phyloP scores from a whole-genome alignment of 176 grass and related monocot genomes.

The Bonia amplexicaulis region DNA sequence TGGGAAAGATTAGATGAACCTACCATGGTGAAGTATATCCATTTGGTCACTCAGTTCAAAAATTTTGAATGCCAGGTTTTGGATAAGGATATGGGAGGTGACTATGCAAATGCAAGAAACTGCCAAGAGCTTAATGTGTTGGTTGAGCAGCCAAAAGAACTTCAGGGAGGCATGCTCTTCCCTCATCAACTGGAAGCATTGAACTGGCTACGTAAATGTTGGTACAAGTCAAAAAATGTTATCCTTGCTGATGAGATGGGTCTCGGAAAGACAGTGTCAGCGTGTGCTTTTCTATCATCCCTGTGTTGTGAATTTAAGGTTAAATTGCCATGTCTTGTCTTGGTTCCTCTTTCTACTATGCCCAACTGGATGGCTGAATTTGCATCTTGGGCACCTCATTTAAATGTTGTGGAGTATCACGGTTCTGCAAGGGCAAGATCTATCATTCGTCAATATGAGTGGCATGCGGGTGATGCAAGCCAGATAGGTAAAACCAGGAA shows the following conservation, averaged over 20 bases:
- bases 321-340: conserved; percentile 73
- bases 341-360: conserved; percentile 97
- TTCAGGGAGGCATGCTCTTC: conserved; percentile 81
- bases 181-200: conserved; percentile 98
- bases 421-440: conserved; percentile 86
- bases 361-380: conserved; percentile 99
- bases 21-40: conserved; percentile 56
- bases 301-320: conserved; percentile 86
- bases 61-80: conserved; percentile 62
- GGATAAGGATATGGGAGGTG: conserved; percentile 52
- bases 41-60: conserved; percentile 79
- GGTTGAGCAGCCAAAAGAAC: conserved; percentile 83
- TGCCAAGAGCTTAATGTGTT: conserved; percentile 59
- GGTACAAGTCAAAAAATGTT: conserved; percentile 92
- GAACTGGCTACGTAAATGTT: conserved; percentile 98
- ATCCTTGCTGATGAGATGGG: conserved; percentile 99
- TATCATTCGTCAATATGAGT: conserved; percentile 91
- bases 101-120: conserved; percentile 36
- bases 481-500: conserved; percentile 57
- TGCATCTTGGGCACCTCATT: conserved; percentile 89
- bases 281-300: conserved; percentile 89
- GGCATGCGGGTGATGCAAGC: conserved; percentile 65
- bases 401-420: conserved; percentile 98
- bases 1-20: conserved; percentile 97
- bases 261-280: conserved; percentile 95